A percentile compares a stretch with the other conserved stretches of the same genome.
Evolutionary conservation across 805 yeast genomes (phyloP).

Genomic region (Lipomyces kockii): DNA sequence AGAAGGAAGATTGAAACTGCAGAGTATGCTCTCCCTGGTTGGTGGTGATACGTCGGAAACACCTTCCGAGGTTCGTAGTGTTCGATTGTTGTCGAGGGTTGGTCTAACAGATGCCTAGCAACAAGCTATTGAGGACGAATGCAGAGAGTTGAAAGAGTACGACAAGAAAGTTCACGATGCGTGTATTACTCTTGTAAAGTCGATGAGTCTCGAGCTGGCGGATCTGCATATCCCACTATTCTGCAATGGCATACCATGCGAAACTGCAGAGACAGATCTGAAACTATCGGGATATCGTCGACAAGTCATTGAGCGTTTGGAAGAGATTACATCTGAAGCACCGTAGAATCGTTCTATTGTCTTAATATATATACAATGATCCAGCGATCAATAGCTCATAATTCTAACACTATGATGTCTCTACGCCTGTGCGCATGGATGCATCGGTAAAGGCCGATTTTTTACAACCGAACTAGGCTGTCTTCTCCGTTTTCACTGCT

Average conservation of each 20-base stretch:
- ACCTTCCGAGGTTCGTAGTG: conserved; percentile 13
- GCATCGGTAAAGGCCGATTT: background rate
- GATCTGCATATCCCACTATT: conserved; percentile 28
- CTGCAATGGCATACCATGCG: conserved; percentile 3
- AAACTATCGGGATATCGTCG: conserved; percentile 2
- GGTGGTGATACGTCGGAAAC: conserved; percentile 26
- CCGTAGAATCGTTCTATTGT: background rate
- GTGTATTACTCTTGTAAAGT: conserved; percentile 18
- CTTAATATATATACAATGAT: background rate
- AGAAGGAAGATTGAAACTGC: conserved; percentile 19
- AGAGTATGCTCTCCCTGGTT: conserved; percentile 15
- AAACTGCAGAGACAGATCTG: background rate
- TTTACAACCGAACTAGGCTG: background rate
- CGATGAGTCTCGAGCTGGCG: conserved; percentile 27
- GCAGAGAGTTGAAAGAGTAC: conserved; percentile 18
- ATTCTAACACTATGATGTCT: background rate
- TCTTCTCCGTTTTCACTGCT: background rate
- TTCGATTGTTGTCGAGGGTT: background rate
- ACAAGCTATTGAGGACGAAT: conserved; percentile 17
- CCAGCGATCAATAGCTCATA: background rate
- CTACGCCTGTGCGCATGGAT: background rate
- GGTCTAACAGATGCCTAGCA: conserved; percentile 8
- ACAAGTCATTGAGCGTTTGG: conserved; percentile 18
- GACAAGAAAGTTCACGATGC: conserved; percentile 32
- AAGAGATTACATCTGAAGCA: conserved; percentile 5